Conservation (phyloP, 495 filamentous ascomycete species). For the Acidomyces sp. region DNA sequence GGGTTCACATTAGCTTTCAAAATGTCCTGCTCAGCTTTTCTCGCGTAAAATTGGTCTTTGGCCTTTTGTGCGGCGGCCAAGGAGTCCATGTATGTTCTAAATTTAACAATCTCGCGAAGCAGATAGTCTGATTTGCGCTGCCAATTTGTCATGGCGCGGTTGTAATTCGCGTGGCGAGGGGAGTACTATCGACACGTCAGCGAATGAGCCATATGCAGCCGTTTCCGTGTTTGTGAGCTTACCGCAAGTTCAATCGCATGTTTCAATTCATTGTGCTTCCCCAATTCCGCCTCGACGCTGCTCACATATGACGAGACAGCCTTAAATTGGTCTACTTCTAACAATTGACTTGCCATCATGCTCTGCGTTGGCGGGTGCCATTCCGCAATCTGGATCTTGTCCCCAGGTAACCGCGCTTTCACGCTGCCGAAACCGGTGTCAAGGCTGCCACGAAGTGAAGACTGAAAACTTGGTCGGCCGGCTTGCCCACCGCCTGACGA, state of each 20-base stretch:
- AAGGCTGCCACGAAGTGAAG: constrained; percentile 56
- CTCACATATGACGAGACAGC: constrained; percentile 65
- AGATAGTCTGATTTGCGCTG: constrained; percentile 87
- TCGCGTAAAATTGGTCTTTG: constrained; percentile 42
- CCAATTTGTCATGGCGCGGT: constrained; percentile 88
- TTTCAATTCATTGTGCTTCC: constrained; percentile 62
- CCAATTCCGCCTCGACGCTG: constrained; percentile 72
- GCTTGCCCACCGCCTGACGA: neutral
- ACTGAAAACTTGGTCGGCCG: constrained; percentile 50
- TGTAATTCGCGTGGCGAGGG: constrained; percentile 65
- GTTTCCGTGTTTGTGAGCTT: constrained; percentile 23
- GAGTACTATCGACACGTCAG: constrained; percentile 44
- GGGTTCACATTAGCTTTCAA: constrained; percentile 1
- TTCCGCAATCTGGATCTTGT: constrained; percentile 71
- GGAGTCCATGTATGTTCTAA: constrained; percentile 82
- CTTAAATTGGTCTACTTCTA: constrained; percentile 68
- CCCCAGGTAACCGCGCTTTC: constrained; percentile 60
- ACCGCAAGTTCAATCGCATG: constrained; percentile 60
- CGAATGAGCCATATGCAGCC: neutral
- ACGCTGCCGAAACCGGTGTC: constrained; percentile 48
- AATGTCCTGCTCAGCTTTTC: constrained; percentile 4
- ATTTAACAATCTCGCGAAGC: constrained; percentile 91
- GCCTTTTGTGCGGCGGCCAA: constrained; percentile 45
- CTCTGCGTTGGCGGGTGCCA: constrained; percentile 90
- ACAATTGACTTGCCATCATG: constrained; percentile 64